Conservation (phyloP, 116 monocot genomes). For the Cymodocea nodosa region DNA sequence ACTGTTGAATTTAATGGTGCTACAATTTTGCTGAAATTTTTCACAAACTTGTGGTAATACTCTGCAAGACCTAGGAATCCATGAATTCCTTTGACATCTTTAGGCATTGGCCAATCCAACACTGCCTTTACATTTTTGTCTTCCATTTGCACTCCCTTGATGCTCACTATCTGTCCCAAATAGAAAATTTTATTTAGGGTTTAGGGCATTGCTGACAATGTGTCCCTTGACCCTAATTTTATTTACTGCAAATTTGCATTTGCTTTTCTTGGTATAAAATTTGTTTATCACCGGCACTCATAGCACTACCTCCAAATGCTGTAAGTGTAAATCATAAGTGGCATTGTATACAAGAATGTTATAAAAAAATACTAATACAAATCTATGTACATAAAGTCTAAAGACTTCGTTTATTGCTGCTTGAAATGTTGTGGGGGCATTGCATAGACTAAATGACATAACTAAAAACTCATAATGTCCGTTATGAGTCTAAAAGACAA, state of each 20-base stretch:
- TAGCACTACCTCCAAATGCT: background rate
- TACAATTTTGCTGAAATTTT: too few species aligned
- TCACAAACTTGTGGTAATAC: too few species aligned
- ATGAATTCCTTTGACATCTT: too few species aligned
- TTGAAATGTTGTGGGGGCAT: background rate
- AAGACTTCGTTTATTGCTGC: background rate
- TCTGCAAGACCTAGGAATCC: too few species aligned
- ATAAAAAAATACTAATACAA: background rate
- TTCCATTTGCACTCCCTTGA: too few species aligned
- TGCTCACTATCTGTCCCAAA: background rate
- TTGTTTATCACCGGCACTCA: background rate
- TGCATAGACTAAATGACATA: background rate
- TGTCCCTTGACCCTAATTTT: too few species aligned
- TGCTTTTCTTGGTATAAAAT: background rate
- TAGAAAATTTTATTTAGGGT: too few species aligned
- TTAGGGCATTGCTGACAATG: too few species aligned
- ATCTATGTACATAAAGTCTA: background rate
- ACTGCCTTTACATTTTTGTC: too few species aligned
- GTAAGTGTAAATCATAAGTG: too few species aligned
- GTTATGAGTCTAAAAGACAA: background rate
- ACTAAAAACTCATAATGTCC: background rate
- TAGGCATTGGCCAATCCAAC: too few species aligned
- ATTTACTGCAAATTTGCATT: background rate
- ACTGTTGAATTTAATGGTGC: too few species aligned
- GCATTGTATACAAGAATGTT: background rate